phyloP scores from a whole-genome alignment of 1,139 yeast genomes.

The Blastobotrys capitulatus region DNA sequence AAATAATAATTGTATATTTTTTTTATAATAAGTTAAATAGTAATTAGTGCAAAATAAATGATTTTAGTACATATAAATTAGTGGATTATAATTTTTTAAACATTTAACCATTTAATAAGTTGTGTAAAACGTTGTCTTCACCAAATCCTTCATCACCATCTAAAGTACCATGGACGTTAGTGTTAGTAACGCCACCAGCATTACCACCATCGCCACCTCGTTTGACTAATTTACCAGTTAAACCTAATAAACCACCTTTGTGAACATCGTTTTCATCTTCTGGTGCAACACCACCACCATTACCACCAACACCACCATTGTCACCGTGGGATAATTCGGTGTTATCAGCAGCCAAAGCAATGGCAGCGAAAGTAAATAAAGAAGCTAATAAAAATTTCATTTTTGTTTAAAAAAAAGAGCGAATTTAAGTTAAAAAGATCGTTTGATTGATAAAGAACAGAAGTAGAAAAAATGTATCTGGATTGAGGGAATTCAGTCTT shows the following conservation, averaged over 20 bases:
- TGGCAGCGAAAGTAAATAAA: background rate
- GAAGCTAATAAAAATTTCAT: background rate
- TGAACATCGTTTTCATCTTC: background rate
- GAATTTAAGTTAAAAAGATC: background rate
- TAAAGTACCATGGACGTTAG: background rate
- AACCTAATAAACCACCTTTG: background rate
- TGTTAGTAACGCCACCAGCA: background rate
- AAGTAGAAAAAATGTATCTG: background rate
- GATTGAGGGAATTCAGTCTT: background rate
- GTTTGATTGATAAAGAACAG: background rate
- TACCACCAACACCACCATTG: constrained; percentile 5
- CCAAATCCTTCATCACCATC: background rate
- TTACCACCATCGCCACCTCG: constrained; percentile 5
- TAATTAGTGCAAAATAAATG: too few species aligned
- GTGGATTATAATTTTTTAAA: too few species aligned
- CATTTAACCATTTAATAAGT: background rate
- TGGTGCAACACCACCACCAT: background rate
- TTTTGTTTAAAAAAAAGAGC: background rate
- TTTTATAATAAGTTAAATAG: too few species aligned
- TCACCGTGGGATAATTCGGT: background rate
- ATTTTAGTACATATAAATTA: too few species aligned
- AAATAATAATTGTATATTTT: too few species aligned
- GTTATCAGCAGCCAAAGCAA: constrained; percentile 2
- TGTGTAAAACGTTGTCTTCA: background rate
- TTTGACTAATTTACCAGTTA: background rate